Conservation (phyloP, 2,329 filamentous ascomycete species). For the Exophiala sp. region DNA sequence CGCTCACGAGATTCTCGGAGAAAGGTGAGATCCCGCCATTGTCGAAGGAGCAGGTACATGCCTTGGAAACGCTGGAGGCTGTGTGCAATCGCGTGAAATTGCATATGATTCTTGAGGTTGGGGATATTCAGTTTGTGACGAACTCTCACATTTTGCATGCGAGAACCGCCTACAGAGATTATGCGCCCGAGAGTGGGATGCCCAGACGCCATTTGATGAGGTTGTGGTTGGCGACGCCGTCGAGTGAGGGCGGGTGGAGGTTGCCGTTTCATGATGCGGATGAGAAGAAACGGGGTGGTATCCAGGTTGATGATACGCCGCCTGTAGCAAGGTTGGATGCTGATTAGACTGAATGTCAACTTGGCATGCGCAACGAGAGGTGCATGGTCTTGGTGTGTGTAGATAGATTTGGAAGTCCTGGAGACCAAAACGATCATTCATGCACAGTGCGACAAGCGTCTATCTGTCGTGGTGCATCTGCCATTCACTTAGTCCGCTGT, state of each 20-base stretch:
- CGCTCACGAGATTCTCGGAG: slow-evolving; percentile 70
- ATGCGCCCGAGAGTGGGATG: slow-evolving; percentile 47
- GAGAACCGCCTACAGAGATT: slow-evolving; percentile 73
- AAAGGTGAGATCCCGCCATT: slow-evolving; percentile 69
- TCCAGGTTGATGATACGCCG: slow-evolving; percentile 78
- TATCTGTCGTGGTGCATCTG: no score
- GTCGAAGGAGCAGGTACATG: slow-evolving; percentile 64
- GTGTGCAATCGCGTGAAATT: slow-evolving; percentile 70
- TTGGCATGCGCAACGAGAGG: background rate
- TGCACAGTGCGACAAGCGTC: no score
- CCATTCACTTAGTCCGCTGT: no score
- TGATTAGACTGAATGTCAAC: slow-evolving; percentile 49
- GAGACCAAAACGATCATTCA: no score
- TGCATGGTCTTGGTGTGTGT: background rate
- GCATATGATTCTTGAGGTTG: slow-evolving; percentile 82
- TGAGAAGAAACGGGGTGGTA: slow-evolving; percentile 83
- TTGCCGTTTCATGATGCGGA: slow-evolving; percentile 76
- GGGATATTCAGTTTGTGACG: slow-evolving; percentile 82
- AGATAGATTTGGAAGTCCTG: no score
- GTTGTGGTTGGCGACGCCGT: slow-evolving; percentile 78
- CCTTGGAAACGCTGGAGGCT: slow-evolving; percentile 67
- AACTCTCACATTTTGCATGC: slow-evolving; percentile 80
- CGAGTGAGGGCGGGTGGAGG: slow-evolving; percentile 79
- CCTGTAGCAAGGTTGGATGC: slow-evolving; percentile 74
- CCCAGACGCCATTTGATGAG: slow-evolving; percentile 73